phyloP scores from a whole-genome alignment of 2,329 filamentous ascomycete genomes.

The Polychaeton citri region DNA sequence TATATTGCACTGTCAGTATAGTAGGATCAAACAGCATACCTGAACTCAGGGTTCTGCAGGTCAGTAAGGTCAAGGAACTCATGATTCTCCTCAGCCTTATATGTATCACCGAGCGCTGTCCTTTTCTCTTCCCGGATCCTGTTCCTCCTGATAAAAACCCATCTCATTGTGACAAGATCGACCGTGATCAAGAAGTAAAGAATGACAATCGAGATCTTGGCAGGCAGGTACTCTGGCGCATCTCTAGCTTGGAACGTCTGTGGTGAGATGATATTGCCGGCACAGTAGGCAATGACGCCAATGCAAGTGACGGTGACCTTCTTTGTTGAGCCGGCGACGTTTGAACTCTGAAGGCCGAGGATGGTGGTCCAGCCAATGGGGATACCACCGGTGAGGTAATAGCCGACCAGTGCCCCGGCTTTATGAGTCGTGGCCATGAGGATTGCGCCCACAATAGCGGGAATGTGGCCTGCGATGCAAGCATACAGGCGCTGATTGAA shows the following conservation, averaged over 20 bases:
- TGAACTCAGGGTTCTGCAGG: not conserved
- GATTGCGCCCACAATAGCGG: slow-evolving; percentile 33
- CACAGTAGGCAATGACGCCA: slow-evolving; percentile 25
- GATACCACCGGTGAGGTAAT: slow-evolving; percentile 20
- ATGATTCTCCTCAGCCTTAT: no score
- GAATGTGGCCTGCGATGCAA: slow-evolving; percentile 36
- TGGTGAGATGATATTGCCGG: slow-evolving; percentile 25
- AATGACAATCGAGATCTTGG: slow-evolving; percentile 22
- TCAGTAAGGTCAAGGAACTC: not conserved
- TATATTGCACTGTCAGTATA: no score
- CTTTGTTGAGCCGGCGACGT: slow-evolving; percentile 36
- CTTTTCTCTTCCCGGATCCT: not conserved
- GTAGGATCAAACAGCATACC: no score
- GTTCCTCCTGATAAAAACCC: not conserved
- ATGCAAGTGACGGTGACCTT: slow-evolving; percentile 21
- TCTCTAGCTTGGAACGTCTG: slow-evolving; percentile 22
- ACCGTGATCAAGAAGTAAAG: not conserved
- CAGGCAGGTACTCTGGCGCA: slow-evolving; percentile 22
- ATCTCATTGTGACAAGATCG: not conserved
- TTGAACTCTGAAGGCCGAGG: slow-evolving; percentile 18
- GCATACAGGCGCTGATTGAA: slow-evolving; percentile 38
- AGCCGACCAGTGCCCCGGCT: slow-evolving; percentile 12
- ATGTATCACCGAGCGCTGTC: no score
- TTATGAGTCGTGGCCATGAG: slow-evolving; percentile 33
- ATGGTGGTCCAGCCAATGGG: slow-evolving; percentile 19